These are phyloP conservation scores for Phytophthora boehmeriae DNA, from an alignment of 352 stramenopile species.

Conservation along the genomic window DNA sequence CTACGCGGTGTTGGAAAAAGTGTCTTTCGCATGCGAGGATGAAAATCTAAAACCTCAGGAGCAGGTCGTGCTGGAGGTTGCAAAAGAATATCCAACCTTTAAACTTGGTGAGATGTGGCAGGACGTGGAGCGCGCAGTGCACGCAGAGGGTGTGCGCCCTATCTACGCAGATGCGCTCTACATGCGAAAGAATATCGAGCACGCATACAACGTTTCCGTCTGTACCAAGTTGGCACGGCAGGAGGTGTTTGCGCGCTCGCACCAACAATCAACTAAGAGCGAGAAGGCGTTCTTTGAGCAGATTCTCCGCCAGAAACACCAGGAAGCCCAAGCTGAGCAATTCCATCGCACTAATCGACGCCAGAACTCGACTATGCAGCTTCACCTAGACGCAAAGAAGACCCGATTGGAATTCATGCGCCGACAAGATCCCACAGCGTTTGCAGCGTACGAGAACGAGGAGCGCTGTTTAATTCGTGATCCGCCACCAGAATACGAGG, in stretches of 20 bases:
- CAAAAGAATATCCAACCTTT: conserved; percentile 77
- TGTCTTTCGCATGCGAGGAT: conserved; percentile 52
- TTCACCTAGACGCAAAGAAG: conserved; percentile 78
- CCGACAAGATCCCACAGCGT: conserved; percentile 60
- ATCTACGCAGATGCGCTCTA: conserved; percentile 82
- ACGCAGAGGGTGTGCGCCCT: conserved; percentile 65
- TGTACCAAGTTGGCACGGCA: conserved; percentile 68
- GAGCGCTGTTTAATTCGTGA: conserved; percentile 51
- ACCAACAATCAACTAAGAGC: conserved; percentile 11
- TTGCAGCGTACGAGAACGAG: conserved; percentile 55
- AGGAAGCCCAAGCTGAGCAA: conserved; percentile 64
- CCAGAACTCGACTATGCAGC: conserved; percentile 78
- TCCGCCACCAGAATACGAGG: conserved; percentile 51
- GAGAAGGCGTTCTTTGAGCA: conserved; percentile 59
- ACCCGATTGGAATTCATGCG: conserved; percentile 75
- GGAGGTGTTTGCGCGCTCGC: conserved; percentile 45
- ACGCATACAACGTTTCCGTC: conserved; percentile 70
- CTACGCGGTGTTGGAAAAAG: conserved; percentile 64
- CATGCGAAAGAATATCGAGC: conserved; percentile 74
- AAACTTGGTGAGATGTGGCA: conserved; percentile 78
- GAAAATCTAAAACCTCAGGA: conserved; percentile 50
- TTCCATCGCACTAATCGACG: conserved; percentile 57
- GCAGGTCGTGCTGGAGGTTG: conserved; percentile 71
- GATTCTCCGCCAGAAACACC: conserved; percentile 69
- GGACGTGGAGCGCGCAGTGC: conserved; percentile 61